Base-by-base conservation (phyloP, 208 protist genomes). In the Tritrichomonas foetus region DNA sequence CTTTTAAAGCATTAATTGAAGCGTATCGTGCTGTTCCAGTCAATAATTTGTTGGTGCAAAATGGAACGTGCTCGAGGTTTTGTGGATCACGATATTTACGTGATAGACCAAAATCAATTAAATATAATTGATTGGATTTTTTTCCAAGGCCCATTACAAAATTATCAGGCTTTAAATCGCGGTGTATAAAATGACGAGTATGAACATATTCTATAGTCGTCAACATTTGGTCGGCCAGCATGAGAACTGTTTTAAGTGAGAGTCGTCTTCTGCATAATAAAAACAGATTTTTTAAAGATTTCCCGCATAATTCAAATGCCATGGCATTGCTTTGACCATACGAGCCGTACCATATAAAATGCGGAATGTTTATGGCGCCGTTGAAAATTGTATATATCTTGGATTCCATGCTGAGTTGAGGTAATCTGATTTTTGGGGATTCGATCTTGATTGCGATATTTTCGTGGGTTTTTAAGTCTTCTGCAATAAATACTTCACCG, bases 1-100 rank as follows among this genome's bases (percentile, higher is more conserved):
- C 99, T 55, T 99, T 95, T 96, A 99, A 99, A n/a, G 99, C 99
- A 97, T 99, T 99, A 94, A 99, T 98, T 72, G 96, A 97, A 69
- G 98, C 99, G 96, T 99, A 99, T 50, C 99, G 96, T 13, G 99
- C 99, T 49, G 99, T 99, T 64, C 99, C 99, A 3, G 94, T 95
- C 5, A 95, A 61, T 44, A 47, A 94, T 41, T 95, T 95, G 69
- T 95, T n/a, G 33, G 95, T 94, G 25, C 49, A 53, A 96, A 99
- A 99, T 3, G 98, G 97, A 82, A 99, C 99, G 96, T 99, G 99
- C 94, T 98, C 94, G 94, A 98, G 97, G 36, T 98, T 99, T 94
- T 97, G 97, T 30, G 98, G 97, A 95, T 99, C 98, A 74, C 98
- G 96, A 95, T 99, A 99, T 94, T 98, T 98, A 97, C 99, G 99